A percentile compares a stretch with the other conserved stretches of the same genome.
phyloP scores from a whole-genome alignment of 768 basidiomycete genomes.

The Russula sp. region DNA sequence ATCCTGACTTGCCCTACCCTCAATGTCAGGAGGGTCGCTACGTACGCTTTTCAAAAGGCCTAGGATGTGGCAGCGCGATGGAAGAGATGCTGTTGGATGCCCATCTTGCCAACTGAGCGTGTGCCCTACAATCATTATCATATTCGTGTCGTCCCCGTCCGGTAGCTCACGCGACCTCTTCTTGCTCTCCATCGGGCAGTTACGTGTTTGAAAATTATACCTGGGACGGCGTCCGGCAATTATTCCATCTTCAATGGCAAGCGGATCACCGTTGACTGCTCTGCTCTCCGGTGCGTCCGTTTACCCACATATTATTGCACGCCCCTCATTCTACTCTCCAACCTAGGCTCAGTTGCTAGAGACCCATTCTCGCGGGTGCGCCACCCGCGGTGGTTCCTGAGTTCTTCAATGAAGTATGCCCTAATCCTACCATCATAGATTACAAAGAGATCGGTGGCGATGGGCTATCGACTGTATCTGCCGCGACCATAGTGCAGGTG shows the following conservation, averaged over 20 bases:
- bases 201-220: too few species aligned
- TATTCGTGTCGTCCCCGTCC: too few species aligned
- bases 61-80: conserved; percentile 58
- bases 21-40: conserved; percentile 21
- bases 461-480: conserved; percentile 24
- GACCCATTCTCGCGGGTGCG: conserved; percentile 27
- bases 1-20: conserved; percentile 13
- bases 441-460: conserved; percentile 30
- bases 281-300: conserved; percentile 32
- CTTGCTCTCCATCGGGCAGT: too few species aligned
- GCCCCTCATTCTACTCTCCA: background rate
- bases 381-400: conserved; percentile 32
- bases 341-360: conserved; percentile 38
- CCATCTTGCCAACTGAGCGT: too few species aligned
- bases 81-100: conserved; percentile 17
- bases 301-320: background rate
- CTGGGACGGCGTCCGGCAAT: too few species aligned
- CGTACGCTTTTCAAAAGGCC: conserved; percentile 18
- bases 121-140: too few species aligned
- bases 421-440: conserved; percentile 27
- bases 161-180: too few species aligned
- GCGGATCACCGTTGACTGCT: too few species aligned
- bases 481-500: conserved; percentile 16
- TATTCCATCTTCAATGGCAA: too few species aligned
- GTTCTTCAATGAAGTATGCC: conserved; percentile 31